Evolutionary conservation across 129 eudicot genomes (phyloP).

Genomic region (Ambrosia trifida): DNA sequence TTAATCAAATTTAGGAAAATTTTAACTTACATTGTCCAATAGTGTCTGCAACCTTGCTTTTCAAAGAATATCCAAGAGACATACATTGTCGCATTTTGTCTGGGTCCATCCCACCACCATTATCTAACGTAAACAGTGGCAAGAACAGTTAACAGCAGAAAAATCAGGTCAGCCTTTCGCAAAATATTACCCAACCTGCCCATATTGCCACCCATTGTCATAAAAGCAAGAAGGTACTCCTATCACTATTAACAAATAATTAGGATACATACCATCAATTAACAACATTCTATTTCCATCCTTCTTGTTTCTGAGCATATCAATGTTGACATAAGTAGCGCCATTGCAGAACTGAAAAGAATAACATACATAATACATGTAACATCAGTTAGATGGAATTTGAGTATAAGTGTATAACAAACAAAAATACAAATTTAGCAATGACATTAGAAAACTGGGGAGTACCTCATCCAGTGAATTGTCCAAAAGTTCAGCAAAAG

Average conservation of each 20-base stretch:
- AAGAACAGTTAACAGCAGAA: slow-evolving; percentile 9
- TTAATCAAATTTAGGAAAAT: not conserved
- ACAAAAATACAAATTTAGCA: not conserved
- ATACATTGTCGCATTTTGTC: slow-evolving; percentile 95
- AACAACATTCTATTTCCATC: slow-evolving; percentile 84
- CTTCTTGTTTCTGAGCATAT: slow-evolving; percentile 76
- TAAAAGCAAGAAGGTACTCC: not conserved
- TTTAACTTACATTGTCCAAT: slow-evolving; percentile 85
- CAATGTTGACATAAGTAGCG: slow-evolving; percentile 79
- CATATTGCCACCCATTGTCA: not conserved
- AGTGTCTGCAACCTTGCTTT: slow-evolving; percentile 77
- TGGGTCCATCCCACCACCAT: slow-evolving; percentile 97
- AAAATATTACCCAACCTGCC: not conserved
- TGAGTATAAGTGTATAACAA: not conserved
- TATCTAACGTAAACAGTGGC: slow-evolving; percentile 45
- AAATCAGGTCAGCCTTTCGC: not conserved
- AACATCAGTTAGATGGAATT: not conserved
- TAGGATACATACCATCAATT: slow-evolving; percentile 69
- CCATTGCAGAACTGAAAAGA: slow-evolving; percentile 68
- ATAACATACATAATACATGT: not conserved
- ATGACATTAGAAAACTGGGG: not conserved
- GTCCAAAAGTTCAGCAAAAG: slow-evolving; percentile 95
- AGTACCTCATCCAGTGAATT: slow-evolving; percentile 89
- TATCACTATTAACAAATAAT: not conserved
- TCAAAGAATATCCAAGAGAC: slow-evolving; percentile 96